Conservation (phyloP, 2,329 filamentous ascomycete species). For the Fragosphaeria purpurea region DNA sequence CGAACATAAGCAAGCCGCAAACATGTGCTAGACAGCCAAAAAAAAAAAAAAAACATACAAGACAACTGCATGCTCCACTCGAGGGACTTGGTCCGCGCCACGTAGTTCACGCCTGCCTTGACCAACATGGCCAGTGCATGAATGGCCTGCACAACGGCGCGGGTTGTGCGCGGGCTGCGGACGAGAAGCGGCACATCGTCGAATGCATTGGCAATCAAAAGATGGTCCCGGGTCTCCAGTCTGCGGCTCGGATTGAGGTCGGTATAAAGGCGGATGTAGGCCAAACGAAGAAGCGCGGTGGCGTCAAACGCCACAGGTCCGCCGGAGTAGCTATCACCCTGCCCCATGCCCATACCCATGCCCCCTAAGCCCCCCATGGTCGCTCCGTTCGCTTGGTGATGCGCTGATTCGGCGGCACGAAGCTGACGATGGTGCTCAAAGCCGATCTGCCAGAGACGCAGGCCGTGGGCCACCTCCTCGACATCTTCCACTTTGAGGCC, state of each 20-base stretch:
- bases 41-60: constrained; percentile 28
- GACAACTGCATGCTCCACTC: constrained; percentile 57
- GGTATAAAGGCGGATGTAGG: constrained; percentile 56
- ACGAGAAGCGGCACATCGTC: constrained; percentile 47
- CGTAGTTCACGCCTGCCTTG: constrained; percentile 52
- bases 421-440: constrained; percentile 47
- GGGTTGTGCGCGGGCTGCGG: constrained; percentile 48
- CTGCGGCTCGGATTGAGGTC: constrained; percentile 53
- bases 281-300: constrained; percentile 48
- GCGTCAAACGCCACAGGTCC: constrained; percentile 59
- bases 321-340: constrained; percentile 22
- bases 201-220: constrained; percentile 51
- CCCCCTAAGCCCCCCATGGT: not conserved
- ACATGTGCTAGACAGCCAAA: no score
- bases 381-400: constrained; percentile 18
- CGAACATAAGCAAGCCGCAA: no score
- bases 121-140: constrained; percentile 59
- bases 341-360: not conserved
- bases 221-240: constrained; percentile 55
- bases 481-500: constrained; percentile 45
- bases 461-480: constrained; percentile 44
- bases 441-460: constrained; percentile 47
- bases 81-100: constrained; percentile 49
- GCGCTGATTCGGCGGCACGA: constrained; percentile 37
- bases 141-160: constrained; percentile 57